Evolutionary conservation across 2,329 filamentous ascomycete genomes (phyloP), one percentile per base, ranked within the genome.

Genomic region (Aspergillus piperis): DNA sequence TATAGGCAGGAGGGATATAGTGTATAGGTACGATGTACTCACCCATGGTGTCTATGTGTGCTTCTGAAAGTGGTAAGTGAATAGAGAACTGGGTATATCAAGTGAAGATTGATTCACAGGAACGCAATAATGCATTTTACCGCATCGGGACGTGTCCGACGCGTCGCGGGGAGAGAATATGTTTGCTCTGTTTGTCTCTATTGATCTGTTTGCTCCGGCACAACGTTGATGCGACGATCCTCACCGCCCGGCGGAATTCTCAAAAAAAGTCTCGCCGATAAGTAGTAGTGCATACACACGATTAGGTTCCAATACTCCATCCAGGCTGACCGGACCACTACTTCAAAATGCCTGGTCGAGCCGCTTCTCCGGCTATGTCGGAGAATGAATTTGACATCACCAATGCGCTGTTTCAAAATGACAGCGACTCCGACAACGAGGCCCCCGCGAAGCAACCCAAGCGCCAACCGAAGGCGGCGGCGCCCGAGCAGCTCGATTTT

Each of bases 321-420:
- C 32, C 32, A 36, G 32, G 32, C 32, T 44, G 38, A 25, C 30
- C 32, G 27, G 30, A 54, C 11, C 27, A 51, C 19, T 15, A 11
- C 63, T 38, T 61, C 62, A 77, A 52, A 38, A 96, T 96, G 91
- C 83, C 84, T 78, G 83, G 82, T 74, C 88, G 91, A 61, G 87
- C 86, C 71, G 84, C 84, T 59, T 98, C 95, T 47, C 95, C 94
- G 61, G 87, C 92, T 52, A 83, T 85, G 60, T 98, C 94, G 53
- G 94, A 98, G 78, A 90, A 88, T 66, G 95, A 96, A 73, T 87
- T 96, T 71, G 95, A 99, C 71, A 97, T 99, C 56, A 87, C 92
- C 19, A 88, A 84, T 63, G 88, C 89, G 2, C 82, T 97, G 10
- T 90, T 94, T 70, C 84, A 87, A 56, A 80, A 83, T 64, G 83